phyloP scores from a whole-genome alignment of 2,329 filamentous ascomycete species.

The Colletotrichum phormii region DNA sequence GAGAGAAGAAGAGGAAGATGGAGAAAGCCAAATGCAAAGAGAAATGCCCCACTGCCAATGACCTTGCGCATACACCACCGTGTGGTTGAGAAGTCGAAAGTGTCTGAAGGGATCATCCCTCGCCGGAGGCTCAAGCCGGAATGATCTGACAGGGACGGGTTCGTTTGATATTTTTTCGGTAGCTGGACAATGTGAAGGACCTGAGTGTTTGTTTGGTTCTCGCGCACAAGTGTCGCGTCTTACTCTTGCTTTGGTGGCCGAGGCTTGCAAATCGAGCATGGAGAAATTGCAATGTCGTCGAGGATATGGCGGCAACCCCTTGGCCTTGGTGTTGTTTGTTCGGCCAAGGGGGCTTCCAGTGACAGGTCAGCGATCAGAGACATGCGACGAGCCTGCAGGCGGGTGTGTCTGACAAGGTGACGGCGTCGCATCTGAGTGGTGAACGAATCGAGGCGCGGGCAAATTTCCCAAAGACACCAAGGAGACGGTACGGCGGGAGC shows the following conservation, averaged over 20 bases:
- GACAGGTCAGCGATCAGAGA: slow-evolving; percentile 13
- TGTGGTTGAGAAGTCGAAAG: background rate
- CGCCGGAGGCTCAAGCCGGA: slow-evolving; percentile 15
- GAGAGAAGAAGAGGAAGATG: background rate
- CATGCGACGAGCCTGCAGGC: slow-evolving; percentile 12
- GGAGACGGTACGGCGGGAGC: slow-evolving; percentile 6
- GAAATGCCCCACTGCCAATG: background rate
- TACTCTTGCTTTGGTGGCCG: background rate
- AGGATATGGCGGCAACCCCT: background rate
- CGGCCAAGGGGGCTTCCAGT: background rate
- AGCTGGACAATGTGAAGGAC: background rate
- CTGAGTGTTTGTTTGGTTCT: background rate
- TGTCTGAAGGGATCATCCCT: slow-evolving; percentile 9
- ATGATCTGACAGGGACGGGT: slow-evolving; percentile 11
- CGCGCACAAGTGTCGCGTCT: background rate
- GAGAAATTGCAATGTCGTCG: background rate
- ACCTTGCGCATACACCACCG: background rate
- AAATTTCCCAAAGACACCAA: background rate
- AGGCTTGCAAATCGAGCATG: background rate
- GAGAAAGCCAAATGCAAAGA: background rate
- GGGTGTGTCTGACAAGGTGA: slow-evolving; percentile 6
- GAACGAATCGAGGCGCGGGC: background rate
- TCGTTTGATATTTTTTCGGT: slow-evolving; percentile 19
- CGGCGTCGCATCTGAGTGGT: background rate
- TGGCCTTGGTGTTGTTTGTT: slow-evolving; percentile 2